Evolutionary conservation across 371 early-diverging fungal genomes (phyloP).

Genomic region (Mucor irregularis): DNA sequence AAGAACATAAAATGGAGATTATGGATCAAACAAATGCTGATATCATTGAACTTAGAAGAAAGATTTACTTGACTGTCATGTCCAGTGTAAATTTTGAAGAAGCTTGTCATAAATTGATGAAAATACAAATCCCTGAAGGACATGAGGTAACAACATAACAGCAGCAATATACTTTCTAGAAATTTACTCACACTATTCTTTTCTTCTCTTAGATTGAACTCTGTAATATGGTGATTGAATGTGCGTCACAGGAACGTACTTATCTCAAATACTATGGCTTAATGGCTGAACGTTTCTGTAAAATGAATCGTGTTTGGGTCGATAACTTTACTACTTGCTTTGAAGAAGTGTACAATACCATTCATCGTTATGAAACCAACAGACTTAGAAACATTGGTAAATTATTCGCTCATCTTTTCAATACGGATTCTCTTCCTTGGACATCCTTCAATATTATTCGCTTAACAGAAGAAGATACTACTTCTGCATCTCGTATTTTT

Average conservation of each 20-base stretch:
- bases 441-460: slow-evolving; percentile 76
- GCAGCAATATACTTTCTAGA: neutral
- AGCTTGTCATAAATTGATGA: slow-evolving; percentile 93
- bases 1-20: slow-evolving; percentile 65
- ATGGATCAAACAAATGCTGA: slow-evolving; percentile 91
- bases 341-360: slow-evolving; percentile 82
- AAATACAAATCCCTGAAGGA: slow-evolving; percentile 78
- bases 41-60: slow-evolving; percentile 84
- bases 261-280: slow-evolving; percentile 93
- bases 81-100: slow-evolving; percentile 96
- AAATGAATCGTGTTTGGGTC: slow-evolving; percentile 80
- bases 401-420: slow-evolving; percentile 88
- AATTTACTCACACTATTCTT: neutral
- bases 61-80: slow-evolving; percentile 95
- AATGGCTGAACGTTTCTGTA: slow-evolving; percentile 93
- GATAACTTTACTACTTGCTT: slow-evolving; percentile 78
- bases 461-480: slow-evolving; percentile 91
- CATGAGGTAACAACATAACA: slow-evolving; percentile 61
- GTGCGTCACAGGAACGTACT: slow-evolving; percentile 94
- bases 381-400: slow-evolving; percentile 91
- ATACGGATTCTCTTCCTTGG: slow-evolving; percentile 88
- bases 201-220: slow-evolving; percentile 85
- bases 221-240: slow-evolving; percentile 96
- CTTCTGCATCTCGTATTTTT: slow-evolving; percentile 96
- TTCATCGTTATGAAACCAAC: slow-evolving; percentile 94